Conservation (phyloP, 768 basidiomycete species). For the Suillus subalutaceus region DNA sequence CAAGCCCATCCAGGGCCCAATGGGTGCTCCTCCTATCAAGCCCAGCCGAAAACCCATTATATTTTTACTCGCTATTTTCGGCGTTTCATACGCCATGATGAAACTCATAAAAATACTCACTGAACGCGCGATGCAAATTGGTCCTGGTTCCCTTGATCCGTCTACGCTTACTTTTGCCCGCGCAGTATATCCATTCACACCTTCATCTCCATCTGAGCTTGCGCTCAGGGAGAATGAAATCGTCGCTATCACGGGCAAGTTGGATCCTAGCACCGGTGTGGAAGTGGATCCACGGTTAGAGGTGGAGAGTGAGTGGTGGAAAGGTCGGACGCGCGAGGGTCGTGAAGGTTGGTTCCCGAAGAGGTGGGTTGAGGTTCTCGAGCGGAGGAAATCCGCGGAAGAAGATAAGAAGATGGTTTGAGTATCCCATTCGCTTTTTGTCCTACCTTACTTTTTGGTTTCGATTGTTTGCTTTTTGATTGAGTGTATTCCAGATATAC, state of each 20-base stretch:
- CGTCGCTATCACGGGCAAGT: conserved; percentile 85
- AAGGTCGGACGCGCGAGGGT: conserved; percentile 89
- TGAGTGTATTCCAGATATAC: background rate
- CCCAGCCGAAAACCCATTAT: conserved; percentile 89
- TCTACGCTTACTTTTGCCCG: conserved; percentile 82
- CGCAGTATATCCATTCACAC: conserved; percentile 76
- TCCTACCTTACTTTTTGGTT: background rate
- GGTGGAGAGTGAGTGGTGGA: conserved; percentile 85
- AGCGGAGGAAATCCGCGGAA: conserved; percentile 41
- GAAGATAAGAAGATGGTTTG: conserved; percentile 47
- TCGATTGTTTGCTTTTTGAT: background rate
- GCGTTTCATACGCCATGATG: conserved; percentile 92
- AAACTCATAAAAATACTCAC: conserved; percentile 80
- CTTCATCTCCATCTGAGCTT: conserved; percentile 78
- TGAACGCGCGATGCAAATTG: conserved; percentile 54
- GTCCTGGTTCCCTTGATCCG: conserved; percentile 66
- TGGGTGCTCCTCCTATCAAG: conserved; percentile 47
- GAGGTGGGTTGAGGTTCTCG: conserved; percentile 82
- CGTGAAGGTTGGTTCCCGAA: conserved; percentile 94
- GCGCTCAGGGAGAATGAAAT: conserved; percentile 87
- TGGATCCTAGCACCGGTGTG: conserved; percentile 67
- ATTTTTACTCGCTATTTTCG: conserved; percentile 92
- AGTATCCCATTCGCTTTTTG: background rate
- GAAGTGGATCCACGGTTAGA: conserved; percentile 71
- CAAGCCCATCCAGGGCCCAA: conserved; percentile 54